These are phyloP conservation scores for Cystobasidium onofrii DNA, from an alignment of 768 basidiomycete genomes.

Conservation along the genomic window DNA sequence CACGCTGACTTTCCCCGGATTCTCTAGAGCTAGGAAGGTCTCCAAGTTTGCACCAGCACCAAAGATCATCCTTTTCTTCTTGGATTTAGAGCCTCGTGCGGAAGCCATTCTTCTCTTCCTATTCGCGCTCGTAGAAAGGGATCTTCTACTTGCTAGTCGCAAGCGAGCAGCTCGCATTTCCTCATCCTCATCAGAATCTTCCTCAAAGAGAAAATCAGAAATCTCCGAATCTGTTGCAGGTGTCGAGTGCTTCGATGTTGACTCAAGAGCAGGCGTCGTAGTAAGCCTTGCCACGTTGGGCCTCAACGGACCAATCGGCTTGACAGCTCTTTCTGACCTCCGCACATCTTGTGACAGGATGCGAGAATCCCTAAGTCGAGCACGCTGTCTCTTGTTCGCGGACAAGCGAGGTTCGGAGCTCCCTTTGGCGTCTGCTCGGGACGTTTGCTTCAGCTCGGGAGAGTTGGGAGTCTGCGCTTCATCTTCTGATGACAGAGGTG, in stretches of 20 bases:
- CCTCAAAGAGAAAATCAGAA: not conserved
- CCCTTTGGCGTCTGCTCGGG: not conserved
- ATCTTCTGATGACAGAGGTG: not conserved
- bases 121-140: not conserved
- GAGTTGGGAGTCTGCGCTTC: not conserved
- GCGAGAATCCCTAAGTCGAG: not conserved
- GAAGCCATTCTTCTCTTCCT: not conserved
- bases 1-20: not conserved
- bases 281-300: too few relatives aligned
- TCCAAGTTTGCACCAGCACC: not conserved
- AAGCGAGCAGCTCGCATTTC: not conserved
- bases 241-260: not conserved
- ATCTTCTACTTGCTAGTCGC: not conserved
- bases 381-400: not conserved
- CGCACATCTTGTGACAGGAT: not conserved
- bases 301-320: too few relatives aligned
- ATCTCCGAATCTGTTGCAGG: not conserved
- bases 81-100: not conserved
- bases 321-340: not conserved
- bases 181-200: not conserved
- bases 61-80: not conserved
- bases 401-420: not conserved
- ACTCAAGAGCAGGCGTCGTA: not conserved
- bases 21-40: not conserved
- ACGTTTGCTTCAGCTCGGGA: not conserved